Evolutionary conservation across 2,329 filamentous ascomycete species (phyloP).

Genomic region (Paracamarosporium sp.): DNA sequence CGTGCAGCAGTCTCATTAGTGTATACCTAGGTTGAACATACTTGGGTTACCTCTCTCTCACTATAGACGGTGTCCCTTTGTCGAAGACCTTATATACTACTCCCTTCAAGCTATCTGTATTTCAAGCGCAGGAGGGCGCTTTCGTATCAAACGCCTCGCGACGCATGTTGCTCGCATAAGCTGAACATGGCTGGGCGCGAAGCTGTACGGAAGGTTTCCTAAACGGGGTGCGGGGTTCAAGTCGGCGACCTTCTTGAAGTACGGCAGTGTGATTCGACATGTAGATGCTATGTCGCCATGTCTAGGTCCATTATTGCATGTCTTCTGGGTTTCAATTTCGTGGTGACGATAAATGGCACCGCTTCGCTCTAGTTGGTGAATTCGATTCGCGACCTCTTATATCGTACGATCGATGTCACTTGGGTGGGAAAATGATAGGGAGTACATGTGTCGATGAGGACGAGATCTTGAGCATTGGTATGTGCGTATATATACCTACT

Average conservation of each 20-base stretch:
- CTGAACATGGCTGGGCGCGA: not conserved
- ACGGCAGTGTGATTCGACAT: not conserved
- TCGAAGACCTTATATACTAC: no score
- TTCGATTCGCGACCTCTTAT: no score
- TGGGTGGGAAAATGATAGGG: no score
- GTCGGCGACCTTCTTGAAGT: slow-evolving; percentile 7
- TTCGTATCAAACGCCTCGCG: not conserved
- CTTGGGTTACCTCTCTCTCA: no score
- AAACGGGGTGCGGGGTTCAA: slow-evolving; percentile 6
- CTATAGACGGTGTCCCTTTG: no score
- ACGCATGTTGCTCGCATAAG: slow-evolving; percentile 5
- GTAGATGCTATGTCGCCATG: not conserved
- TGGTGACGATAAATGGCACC: no score
- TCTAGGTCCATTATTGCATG: not conserved
- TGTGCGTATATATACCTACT: no score
- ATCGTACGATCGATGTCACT: no score
- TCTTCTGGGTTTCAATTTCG: not conserved
- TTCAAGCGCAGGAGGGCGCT: not conserved
- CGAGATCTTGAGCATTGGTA: no score
- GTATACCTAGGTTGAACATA: not conserved
- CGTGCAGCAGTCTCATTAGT: not conserved
- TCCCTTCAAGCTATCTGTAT: not conserved
- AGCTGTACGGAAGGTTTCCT: not conserved
- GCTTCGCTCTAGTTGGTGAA: no score
- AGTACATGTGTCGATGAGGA: no score